Percentiles rank a stretch among this genome's conserved stretches.
phyloP scores from a whole-genome alignment of 495 filamentous ascomycete genomes.

The Tuber indicum region DNA sequence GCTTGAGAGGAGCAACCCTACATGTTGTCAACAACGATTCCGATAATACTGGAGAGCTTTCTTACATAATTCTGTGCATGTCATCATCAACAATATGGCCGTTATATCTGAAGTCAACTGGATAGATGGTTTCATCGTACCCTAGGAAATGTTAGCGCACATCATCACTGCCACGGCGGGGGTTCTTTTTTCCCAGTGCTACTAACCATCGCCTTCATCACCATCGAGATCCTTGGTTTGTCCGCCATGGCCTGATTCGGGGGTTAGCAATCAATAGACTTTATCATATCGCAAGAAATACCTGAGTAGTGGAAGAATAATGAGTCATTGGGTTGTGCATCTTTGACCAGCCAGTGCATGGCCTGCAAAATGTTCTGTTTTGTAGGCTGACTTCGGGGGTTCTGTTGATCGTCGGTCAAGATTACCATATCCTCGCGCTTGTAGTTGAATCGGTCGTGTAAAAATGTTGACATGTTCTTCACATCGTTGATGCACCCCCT shows the following conservation, averaged over 20 bases:
- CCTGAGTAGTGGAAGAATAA: conserved; percentile 98
- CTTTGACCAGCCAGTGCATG: conserved; percentile 98
- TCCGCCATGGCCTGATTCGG: conserved; percentile 72
- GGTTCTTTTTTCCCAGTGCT: conserved; percentile 13
- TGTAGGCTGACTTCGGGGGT: conserved; percentile 93
- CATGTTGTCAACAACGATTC: conserved; percentile 14
- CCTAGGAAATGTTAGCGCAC: conserved; percentile 46
- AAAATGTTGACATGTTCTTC: conserved; percentile 89
- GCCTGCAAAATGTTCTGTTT: conserved; percentile 93
- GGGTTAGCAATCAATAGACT: conserved; percentile 21
- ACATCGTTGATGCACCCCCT: conserved; percentile 97
- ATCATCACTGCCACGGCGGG: conserved; percentile 9
- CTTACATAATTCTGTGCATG: conserved; percentile 90
- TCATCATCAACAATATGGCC: conserved; percentile 98
- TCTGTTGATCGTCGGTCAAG: conserved; percentile 93
- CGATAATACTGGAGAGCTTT: background rate
- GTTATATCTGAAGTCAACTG: conserved; percentile 81
- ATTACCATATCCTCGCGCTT: conserved; percentile 97
- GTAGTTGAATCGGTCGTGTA: conserved; percentile 87
- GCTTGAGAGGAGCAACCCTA: conserved; percentile 62
- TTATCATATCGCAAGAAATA: conserved; percentile 41
- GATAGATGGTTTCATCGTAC: conserved; percentile 97
- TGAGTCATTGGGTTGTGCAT: conserved; percentile 87
- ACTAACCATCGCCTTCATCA: conserved; percentile 41
- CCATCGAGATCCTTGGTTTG: conserved; percentile 92